These are phyloP conservation scores for Tolypocladium paradoxum DNA, from an alignment of 2,329 filamentous ascomycete species.

Conservation along the genomic window DNA sequence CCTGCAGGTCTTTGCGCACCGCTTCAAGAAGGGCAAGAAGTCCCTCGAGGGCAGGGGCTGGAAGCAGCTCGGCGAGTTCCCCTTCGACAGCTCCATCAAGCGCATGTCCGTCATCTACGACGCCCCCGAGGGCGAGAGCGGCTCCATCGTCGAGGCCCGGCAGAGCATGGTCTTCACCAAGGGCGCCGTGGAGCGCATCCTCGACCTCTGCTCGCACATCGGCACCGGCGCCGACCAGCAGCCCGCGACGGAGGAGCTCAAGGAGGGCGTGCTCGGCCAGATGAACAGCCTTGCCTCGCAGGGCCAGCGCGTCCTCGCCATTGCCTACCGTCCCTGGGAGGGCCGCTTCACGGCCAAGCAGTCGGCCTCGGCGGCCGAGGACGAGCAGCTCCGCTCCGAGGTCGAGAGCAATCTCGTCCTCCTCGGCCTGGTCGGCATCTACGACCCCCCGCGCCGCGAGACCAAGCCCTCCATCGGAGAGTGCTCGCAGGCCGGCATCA, in stretches of 20 bases:
- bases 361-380: constrained; percentile 21
- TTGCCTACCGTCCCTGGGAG: constrained; percentile 53
- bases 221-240: constrained; percentile 31
- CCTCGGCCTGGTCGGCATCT: constrained; percentile 74
- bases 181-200: constrained; percentile 49
- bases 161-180: constrained; percentile 49
- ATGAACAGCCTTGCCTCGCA: constrained; percentile 52
- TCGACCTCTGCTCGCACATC: constrained; percentile 43
- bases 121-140: constrained; percentile 27
- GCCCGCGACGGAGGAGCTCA: constrained; percentile 38
- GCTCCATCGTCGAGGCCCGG: constrained; percentile 25
- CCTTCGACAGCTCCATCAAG: constrained; percentile 71
- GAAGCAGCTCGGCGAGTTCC: constrained; percentile 58
- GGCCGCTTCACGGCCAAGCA: constrained; percentile 33
- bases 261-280: constrained; percentile 38
- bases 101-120: constrained; percentile 70
- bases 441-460: constrained; percentile 76
- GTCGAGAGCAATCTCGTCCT: constrained; percentile 63
- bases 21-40: constrained; percentile 51
- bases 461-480: constrained; percentile 61
- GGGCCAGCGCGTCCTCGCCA: constrained; percentile 61
- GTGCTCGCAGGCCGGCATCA: constrained; percentile 64
- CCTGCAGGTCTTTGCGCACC: constrained; percentile 62
- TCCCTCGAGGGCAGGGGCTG: constrained; percentile 40
- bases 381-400: constrained; percentile 40